These are phyloP conservation scores for Umbilicaria muhlenbergii DNA, from an alignment of 495 filamentous ascomycete genomes.

Conservation along the genomic window DNA sequence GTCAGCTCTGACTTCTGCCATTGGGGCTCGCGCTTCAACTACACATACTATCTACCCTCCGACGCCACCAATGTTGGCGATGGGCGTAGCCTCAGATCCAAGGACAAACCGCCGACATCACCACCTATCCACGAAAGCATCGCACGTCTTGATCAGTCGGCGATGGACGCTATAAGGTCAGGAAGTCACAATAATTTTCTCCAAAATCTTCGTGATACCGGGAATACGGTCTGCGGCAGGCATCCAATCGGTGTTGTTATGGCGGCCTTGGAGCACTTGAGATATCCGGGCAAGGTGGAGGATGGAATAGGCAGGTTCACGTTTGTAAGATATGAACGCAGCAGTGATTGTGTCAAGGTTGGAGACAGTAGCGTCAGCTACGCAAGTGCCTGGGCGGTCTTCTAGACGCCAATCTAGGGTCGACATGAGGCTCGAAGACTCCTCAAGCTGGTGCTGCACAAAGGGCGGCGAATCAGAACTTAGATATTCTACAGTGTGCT, in stretches of 20 bases:
- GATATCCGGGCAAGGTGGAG: slow-evolving; percentile 16
- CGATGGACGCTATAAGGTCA: slow-evolving; percentile 68
- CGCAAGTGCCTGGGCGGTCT: slow-evolving; percentile 60
- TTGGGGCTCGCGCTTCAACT: slow-evolving; percentile 79
- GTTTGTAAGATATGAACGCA: slow-evolving; percentile 86
- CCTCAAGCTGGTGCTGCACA: too few relatives aligned
- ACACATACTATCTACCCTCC: slow-evolving; percentile 62
- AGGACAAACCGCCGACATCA: slow-evolving; percentile 19
- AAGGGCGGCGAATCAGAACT: too few relatives aligned
- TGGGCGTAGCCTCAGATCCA: slow-evolving; percentile 23
- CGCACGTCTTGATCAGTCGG: slow-evolving; percentile 57
- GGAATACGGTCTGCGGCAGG: slow-evolving; percentile 87
- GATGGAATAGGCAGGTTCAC: slow-evolving; percentile 48
- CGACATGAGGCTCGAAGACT: too few relatives aligned
- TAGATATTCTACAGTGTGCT: too few relatives aligned
- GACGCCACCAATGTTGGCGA: slow-evolving; percentile 7
- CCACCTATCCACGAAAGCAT: slow-evolving; percentile 78
- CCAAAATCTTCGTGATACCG: slow-evolving; percentile 49
- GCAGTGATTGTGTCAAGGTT: slow-evolving; percentile 53
- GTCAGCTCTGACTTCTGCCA: slow-evolving; percentile 94
- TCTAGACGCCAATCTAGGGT: too few relatives aligned
- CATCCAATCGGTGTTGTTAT: slow-evolving; percentile 94
- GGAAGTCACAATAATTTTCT: slow-evolving; percentile 57
- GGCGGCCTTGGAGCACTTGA: slow-evolving; percentile 60
- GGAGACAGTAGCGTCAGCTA: slow-evolving; percentile 91